These are phyloP conservation scores for Gomphus sp. DNA, from an alignment of 1,284 basidiomycete species.

Conservation along the genomic window DNA sequence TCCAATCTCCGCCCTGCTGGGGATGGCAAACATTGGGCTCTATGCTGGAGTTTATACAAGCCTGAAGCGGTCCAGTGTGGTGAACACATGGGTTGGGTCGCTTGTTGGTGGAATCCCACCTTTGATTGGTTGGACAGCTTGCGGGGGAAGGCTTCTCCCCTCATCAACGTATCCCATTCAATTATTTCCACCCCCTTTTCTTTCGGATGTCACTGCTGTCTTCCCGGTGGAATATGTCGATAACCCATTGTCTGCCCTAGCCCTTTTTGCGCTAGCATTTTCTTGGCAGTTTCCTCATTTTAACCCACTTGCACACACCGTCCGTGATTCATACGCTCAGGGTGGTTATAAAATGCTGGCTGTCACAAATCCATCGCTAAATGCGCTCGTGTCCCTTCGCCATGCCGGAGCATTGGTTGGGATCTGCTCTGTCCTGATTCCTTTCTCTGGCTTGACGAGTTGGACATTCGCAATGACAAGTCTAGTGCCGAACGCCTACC, in stretches of 20 bases:
- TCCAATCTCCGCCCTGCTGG: constrained; percentile 79
- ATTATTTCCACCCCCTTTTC: constrained; percentile 46
- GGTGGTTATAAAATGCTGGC: constrained; percentile 94
- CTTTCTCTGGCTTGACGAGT: constrained; percentile 80
- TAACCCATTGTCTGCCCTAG: constrained; percentile 70
- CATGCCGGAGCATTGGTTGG: constrained; percentile 78
- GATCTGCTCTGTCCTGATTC: constrained; percentile 74
- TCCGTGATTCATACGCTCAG: constrained; percentile 85
- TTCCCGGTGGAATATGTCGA: constrained; percentile 38
- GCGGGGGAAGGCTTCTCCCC: constrained; percentile 74
- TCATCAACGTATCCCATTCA: constrained; percentile 46
- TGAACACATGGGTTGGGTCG: constrained; percentile 93
- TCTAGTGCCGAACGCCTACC: constrained; percentile 68
- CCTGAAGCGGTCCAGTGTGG: constrained; percentile 83
- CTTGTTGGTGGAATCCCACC: constrained; percentile 92
- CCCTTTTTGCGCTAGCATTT: constrained; percentile 78
- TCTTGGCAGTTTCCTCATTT: constrained; percentile 99
- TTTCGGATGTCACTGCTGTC: constrained; percentile 22
- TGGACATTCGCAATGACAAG: constrained; percentile 81
- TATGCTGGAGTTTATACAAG: constrained; percentile 94
- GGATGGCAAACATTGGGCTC: constrained; percentile 77
- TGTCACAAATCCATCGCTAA: constrained; percentile 72
- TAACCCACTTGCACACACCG: constrained; percentile 85
- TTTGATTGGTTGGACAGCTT: constrained; percentile 97
- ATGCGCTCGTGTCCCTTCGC: constrained; percentile 79